phyloP scores from a whole-genome alignment of 768 basidiomycete genomes.

The Rhizopogon roseolus region DNA sequence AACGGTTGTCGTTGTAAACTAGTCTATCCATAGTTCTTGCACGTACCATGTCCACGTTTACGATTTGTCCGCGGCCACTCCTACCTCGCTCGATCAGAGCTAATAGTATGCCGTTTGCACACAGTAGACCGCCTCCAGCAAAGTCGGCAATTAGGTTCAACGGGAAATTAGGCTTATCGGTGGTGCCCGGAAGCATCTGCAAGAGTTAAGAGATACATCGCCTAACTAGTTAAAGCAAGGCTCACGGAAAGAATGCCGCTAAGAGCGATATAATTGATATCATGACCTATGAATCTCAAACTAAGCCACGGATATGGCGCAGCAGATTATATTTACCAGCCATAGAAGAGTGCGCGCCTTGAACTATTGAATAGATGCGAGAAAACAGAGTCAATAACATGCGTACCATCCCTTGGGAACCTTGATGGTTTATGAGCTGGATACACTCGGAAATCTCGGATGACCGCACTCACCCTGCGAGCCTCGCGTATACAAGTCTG shows the following conservation, averaged over 20 bases:
- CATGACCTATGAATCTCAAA: conserved; percentile 52
- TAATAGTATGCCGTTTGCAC: conserved; percentile 67
- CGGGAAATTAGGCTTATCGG: conserved; percentile 64
- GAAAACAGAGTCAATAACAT: background rate
- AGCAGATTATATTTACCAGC: conserved; percentile 46
- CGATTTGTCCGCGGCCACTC: conserved; percentile 69
- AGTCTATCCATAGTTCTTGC: background rate
- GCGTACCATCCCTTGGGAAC: conserved; percentile 57
- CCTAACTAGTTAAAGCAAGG: conserved; percentile 5
- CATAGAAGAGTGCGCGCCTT: conserved; percentile 71
- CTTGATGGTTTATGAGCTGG: conserved; percentile 24
- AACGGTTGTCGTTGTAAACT: background rate
- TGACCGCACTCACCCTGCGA: conserved; percentile 54
- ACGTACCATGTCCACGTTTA: conserved; percentile 71
- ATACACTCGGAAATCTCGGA: conserved; percentile 1
- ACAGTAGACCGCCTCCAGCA: conserved; percentile 74
- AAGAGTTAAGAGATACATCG: background rate
- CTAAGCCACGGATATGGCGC: background rate
- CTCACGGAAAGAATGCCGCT: conserved; percentile 69
- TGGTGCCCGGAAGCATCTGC: conserved; percentile 64
- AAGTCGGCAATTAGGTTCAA: conserved; percentile 79
- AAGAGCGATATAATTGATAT: conserved; percentile 80
- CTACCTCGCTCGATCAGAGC: conserved; percentile 64
- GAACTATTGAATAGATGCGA: conserved; percentile 10
- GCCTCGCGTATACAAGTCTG: conserved; percentile 65